Conservation (phyloP, 164 flowering plant genomes). For the Santalum album region DNA sequence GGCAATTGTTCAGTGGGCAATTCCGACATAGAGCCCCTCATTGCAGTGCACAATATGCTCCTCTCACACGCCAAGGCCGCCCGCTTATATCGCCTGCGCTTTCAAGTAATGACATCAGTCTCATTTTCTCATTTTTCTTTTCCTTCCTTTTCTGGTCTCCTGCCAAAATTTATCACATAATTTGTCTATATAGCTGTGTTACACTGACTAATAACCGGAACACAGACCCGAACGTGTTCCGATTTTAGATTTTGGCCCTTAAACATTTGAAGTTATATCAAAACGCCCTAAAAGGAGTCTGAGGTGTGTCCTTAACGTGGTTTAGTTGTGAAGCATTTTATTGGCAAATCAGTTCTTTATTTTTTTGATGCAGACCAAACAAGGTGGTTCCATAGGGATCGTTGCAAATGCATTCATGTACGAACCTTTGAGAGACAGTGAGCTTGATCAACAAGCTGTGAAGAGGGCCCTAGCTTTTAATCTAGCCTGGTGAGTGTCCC, state of each 20-base stretch:
- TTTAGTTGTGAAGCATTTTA: too few relatives aligned
- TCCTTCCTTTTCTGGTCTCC: too few relatives aligned
- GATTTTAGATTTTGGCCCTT: too few relatives aligned
- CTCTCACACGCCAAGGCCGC: conserved; percentile 17
- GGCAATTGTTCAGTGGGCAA: conserved; percentile 15
- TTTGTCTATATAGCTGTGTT: too few relatives aligned
- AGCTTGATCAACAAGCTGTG: conserved; percentile 25
- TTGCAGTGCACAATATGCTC: conserved; percentile 12
- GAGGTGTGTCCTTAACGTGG: too few relatives aligned
- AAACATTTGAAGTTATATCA: too few relatives aligned
- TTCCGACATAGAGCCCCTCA: conserved; percentile 13
- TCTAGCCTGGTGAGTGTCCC: conserved; percentile 22
- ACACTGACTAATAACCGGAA: too few relatives aligned
- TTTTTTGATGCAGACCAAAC: conserved; percentile 22
- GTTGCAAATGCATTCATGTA: conserved; percentile 17
- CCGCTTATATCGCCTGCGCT: conserved; percentile 6
- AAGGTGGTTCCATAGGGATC: conserved; percentile 36
- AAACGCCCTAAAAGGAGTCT: not conserved
- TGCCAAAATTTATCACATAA: too few relatives aligned
- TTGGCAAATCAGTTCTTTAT: not conserved
- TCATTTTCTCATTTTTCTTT: not conserved
- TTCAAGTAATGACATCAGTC: conserved; percentile 6
- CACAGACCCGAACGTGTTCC: too few relatives aligned
- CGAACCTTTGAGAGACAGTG: conserved; percentile 28
- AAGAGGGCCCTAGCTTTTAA: conserved; percentile 30